phyloP scores from a whole-genome alignment of 345 rosid species.

The Eutrema yunnanense region DNA sequence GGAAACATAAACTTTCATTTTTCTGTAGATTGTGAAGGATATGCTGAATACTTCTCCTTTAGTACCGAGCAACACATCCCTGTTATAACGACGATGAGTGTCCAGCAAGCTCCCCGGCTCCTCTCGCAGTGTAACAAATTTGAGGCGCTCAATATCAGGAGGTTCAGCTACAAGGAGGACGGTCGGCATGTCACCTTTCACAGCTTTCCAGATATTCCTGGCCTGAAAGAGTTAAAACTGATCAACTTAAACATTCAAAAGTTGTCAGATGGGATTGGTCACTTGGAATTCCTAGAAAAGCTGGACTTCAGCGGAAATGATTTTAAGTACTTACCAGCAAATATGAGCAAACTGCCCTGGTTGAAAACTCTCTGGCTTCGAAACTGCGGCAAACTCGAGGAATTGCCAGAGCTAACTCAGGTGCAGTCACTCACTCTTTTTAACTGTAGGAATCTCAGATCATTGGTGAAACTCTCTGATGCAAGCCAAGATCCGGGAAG shows the following conservation, averaged over 20 bases:
- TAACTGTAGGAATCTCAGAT: background rate
- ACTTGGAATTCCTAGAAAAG: background rate
- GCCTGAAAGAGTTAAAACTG: background rate
- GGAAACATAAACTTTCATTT: background rate
- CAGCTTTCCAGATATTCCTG: background rate
- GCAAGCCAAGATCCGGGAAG: background rate
- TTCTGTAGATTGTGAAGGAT: background rate
- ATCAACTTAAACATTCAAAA: slow-evolving; percentile 7
- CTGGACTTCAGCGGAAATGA: slow-evolving; percentile 2
- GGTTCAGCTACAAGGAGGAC: background rate
- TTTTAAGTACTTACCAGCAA: background rate
- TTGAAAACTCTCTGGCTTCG: slow-evolving; percentile 2
- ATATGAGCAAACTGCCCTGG: background rate
- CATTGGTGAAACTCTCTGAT: background rate
- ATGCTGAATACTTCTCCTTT: background rate
- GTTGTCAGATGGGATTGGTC: background rate
- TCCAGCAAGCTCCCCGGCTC: background rate
- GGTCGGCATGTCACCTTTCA: background rate
- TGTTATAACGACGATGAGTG: background rate
- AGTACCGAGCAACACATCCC: background rate
- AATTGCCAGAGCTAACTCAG: background rate
- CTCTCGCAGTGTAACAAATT: no score
- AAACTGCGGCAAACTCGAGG: background rate
- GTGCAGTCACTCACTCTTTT: background rate
- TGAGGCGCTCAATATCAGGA: background rate